Percentiles rank a stretch among this genome's conserved stretches.
These are phyloP conservation scores for Picea sitchensis DNA, from an alignment of 75 land plant genomes.

Conservation along the genomic window DNA sequence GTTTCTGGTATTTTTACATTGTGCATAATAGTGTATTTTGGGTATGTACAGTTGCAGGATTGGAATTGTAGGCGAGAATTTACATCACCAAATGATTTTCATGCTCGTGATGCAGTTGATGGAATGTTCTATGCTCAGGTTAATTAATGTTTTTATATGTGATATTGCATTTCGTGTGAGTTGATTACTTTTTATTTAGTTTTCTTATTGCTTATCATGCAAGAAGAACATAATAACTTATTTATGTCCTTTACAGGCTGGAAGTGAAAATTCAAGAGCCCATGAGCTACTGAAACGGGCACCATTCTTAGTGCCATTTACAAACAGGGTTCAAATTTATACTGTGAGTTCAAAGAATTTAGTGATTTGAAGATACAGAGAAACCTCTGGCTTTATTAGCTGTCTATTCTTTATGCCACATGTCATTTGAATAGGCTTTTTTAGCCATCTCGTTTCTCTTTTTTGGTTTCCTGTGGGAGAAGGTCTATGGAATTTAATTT, in stretches of 20 bases:
- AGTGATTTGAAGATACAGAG: not conserved
- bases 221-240: not conserved
- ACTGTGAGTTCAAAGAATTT: slow-evolving; percentile 44
- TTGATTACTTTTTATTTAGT: not conserved
- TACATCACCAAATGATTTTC: slow-evolving; percentile 70
- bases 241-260: slow-evolving; percentile 46
- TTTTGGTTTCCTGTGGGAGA: not conserved
- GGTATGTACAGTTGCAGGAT: slow-evolving; percentile 68
- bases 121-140: slow-evolving; percentile 85
- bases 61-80: slow-evolving; percentile 88
- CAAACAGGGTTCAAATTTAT: slow-evolving; percentile 84
- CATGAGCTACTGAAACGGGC: slow-evolving; percentile 65
- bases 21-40: not conserved
- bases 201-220: slow-evolving; percentile 2
- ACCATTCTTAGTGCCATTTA: slow-evolving; percentile 92
- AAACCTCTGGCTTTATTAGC: not conserved
- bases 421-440: not conserved
- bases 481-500: not conserved
- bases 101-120: slow-evolving; percentile 77
- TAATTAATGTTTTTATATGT: slow-evolving; percentile 7
- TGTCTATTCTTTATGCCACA: not conserved
- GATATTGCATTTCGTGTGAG: slow-evolving; percentile 7
- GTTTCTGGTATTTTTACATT: not conserved
- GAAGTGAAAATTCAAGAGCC: slow-evolving; percentile 65
- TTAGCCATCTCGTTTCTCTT: not conserved